A percentile compares a stretch with the other conserved stretches of the same genome.
Evolutionary conservation across 192 early-diverging fungal species (phyloP).

Genomic region (Backusella macrospora): DNA sequence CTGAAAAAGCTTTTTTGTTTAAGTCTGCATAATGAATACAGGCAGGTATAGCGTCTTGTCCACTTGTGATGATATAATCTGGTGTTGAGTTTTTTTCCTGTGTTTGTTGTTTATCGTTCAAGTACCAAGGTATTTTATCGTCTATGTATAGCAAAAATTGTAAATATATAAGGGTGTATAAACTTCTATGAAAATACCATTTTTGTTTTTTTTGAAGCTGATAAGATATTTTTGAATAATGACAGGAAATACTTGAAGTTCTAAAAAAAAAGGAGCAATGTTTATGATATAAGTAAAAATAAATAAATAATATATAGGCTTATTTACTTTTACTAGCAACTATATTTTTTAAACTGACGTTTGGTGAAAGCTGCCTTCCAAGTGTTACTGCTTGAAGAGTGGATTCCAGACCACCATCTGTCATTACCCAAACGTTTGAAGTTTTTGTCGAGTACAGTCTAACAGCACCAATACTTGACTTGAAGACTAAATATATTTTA

Average conservation of each 20-base stretch:
- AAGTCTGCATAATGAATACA: constrained; percentile 20
- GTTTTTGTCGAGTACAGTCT: not conserved
- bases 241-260: constrained; percentile 25
- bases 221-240: constrained; percentile 32
- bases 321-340: constrained; percentile 25
- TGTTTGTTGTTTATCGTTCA: constrained; percentile 9
- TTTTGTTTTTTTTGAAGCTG: constrained; percentile 8
- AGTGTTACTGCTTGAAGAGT: constrained; percentile 20
- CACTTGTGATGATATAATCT: constrained; percentile 29
- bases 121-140: constrained; percentile 26
- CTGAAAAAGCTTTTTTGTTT: constrained; percentile 26
- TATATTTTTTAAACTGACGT: constrained; percentile 8
- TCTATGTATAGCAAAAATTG: not conserved
- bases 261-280: not conserved
- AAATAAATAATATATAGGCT: not conserved
- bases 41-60: constrained; percentile 32
- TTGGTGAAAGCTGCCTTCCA: constrained; percentile 19
- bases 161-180: not conserved
- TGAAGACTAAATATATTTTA: constrained; percentile 12
- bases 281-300: not conserved
- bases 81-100: constrained; percentile 2
- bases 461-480: not conserved
- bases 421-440: constrained; percentile 25
- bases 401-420: constrained; percentile 28
- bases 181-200: not conserved